Conservation (phyloP, 2,329 filamentous ascomycete species). For the Claviceps sp. region DNA sequence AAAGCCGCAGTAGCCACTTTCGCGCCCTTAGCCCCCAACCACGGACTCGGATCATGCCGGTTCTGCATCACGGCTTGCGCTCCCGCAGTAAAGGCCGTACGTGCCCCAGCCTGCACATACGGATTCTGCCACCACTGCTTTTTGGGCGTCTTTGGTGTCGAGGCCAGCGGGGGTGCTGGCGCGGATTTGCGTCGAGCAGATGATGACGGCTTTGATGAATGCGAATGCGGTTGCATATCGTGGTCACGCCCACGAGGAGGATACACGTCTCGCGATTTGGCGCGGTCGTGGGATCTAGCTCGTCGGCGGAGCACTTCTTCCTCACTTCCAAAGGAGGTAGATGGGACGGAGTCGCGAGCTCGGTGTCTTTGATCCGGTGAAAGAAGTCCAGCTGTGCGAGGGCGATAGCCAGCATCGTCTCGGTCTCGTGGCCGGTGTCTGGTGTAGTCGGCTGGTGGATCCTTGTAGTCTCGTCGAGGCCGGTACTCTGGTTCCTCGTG, state of each 20-base stretch:
- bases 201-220: constrained; percentile 4
- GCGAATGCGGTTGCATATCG: constrained; percentile 4
- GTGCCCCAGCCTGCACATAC: constrained; percentile 26
- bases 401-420: constrained; percentile 1
- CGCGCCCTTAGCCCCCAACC: constrained; percentile 35
- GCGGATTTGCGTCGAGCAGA: constrained; percentile 7
- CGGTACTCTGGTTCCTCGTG: constrained; percentile 7
- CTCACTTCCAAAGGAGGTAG: constrained; percentile 10
- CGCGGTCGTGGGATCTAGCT: constrained; percentile 13
- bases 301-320: constrained; percentile 9
- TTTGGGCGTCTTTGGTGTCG: constrained; percentile 15
- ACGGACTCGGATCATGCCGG: constrained; percentile 30
- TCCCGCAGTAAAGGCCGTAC: constrained; percentile 33
- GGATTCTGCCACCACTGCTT: constrained; percentile 25
- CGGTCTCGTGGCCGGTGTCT: constrained; percentile 7
- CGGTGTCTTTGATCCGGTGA: constrained; percentile 5
- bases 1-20: constrained; percentile 35
- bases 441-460: constrained; percentile 8
- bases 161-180: constrained; percentile 3
- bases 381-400: not conserved
- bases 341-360: constrained; percentile 1
- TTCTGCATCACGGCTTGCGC: constrained; percentile 34
- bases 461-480: constrained; percentile 9
- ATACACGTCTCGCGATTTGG: constrained; percentile 8
- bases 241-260: constrained; percentile 12